Evolutionary conservation across 2,329 filamentous ascomycete species (phyloP).

Genomic region (Colletotrichum camelliae): DNA sequence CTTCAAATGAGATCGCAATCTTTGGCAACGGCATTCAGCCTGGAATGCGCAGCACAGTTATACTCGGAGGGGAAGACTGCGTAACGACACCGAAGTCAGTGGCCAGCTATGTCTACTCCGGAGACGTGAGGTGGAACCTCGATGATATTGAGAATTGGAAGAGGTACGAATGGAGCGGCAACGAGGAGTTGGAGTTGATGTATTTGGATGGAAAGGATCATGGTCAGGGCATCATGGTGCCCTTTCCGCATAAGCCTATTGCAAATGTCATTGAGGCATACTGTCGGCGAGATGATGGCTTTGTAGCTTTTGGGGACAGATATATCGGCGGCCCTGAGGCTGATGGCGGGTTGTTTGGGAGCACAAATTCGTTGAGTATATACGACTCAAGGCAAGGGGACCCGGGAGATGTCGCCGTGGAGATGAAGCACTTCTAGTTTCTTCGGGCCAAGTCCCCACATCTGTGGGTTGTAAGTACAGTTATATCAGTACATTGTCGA

Average conservation of each 20-base stretch:
- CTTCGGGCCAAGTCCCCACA: background rate
- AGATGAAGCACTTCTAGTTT: background rate
- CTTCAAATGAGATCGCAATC: background rate
- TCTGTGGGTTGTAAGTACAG: background rate
- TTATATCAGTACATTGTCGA: background rate
- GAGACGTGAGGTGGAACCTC: slow-evolving; percentile 15
- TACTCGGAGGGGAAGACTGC: slow-evolving; percentile 27
- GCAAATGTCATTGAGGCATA: slow-evolving; percentile 11
- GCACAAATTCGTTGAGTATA: background rate
- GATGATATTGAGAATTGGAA: slow-evolving; percentile 10
- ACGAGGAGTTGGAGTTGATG: slow-evolving; percentile 27
- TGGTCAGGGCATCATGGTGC: slow-evolving; percentile 24
- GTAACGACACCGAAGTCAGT: slow-evolving; percentile 24
- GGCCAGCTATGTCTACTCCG: slow-evolving; percentile 27
- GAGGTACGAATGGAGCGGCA: slow-evolving; percentile 25
- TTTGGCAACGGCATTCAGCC: slow-evolving; percentile 31
- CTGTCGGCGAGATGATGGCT: slow-evolving; percentile 10
- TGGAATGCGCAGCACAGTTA: slow-evolving; percentile 26
- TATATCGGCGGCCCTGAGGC: slow-evolving; percentile 8
- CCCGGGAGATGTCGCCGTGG: background rate
- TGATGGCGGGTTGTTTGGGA: background rate
- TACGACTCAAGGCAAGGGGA: background rate
- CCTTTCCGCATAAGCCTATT: slow-evolving; percentile 4
- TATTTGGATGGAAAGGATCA: slow-evolving; percentile 28
- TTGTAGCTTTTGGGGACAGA: slow-evolving; percentile 5